Conservation (phyloP, 2,329 filamentous ascomycete genomes). For the Colletotrichum eleusines region DNA sequence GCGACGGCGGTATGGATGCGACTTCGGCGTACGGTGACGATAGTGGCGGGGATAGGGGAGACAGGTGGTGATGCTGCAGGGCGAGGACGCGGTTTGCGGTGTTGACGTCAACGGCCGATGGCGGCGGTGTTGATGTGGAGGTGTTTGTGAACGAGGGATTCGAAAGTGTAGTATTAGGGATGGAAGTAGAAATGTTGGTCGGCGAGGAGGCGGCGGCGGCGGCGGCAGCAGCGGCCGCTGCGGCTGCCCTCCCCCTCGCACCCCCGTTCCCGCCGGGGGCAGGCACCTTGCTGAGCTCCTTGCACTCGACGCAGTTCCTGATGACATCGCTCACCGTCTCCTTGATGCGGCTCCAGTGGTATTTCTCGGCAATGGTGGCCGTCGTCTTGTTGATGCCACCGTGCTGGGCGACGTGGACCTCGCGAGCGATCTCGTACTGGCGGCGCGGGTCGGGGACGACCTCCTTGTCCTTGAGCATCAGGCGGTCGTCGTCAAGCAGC, state of each 20-base stretch:
- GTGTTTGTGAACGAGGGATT: conserved; percentile 6
- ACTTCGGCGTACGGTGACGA: conserved; percentile 62
- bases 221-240: conserved; percentile 1
- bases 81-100: conserved; percentile 37
- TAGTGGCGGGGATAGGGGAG: conserved; percentile 44
- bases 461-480: conserved; percentile 98
- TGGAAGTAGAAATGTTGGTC: conserved; percentile 5
- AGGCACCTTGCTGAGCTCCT: conserved; percentile 76
- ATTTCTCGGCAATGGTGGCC: conserved; percentile 90
- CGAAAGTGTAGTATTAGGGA: conserved; percentile 18
- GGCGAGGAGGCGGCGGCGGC: conserved; percentile 6
- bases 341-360: conserved; percentile 98
- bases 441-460: conserved; percentile 90
- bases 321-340: conserved; percentile 97
- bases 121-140: conserved; percentile 16
- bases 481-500: conserved; percentile 79
- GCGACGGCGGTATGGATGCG: conserved; percentile 56
- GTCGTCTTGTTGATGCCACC: conserved; percentile 99
- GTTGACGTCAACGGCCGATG: conserved; percentile 36
- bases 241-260: conserved; percentile 29
- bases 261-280: conserved; percentile 33
- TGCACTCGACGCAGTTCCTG: conserved; percentile 90
- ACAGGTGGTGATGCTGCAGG: conserved; percentile 45
- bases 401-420: conserved; percentile 80
- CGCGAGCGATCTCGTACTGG: conserved; percentile 90